Base-by-base conservation (phyloP, 805 yeast genomes). In the Yarrowia sp. region DNA sequence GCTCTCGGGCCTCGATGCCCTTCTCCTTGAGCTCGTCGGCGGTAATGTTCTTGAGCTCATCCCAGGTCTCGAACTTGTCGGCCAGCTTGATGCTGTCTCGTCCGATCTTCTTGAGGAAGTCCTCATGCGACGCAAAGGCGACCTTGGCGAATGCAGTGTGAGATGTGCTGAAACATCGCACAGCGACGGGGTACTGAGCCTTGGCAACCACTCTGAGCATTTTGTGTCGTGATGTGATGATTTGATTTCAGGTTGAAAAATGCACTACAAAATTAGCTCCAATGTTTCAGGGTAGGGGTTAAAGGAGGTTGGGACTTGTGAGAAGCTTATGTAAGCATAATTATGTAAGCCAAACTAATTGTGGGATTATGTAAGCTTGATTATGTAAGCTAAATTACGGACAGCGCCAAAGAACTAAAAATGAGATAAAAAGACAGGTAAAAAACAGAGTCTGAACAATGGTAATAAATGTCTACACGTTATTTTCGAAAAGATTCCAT, bases 51-150 rank as follows among this genome's bases (percentile, higher is more conserved):
- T 91, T 88, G 69, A 94, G 84, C 72, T 85, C 83, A 11, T 86
- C 82, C 93, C 93, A 89, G 72, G 89, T 84, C 72, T 87, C 95
- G 72, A 92, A 89, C 10, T 82, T 75, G 52, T 89, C 96, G 5
- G 82, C 79, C 73, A 88, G 87, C 75, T 92, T 97, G 32, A 79
- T 73, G 71, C 87, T 81, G 70, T 86, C 84, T 72, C 97, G 87
- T 2, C 98, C 98, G 69, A 94, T 92, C 73, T 83, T 85, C n/a
- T 77, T 79, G 68, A 94, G 82, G 75, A 94, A 94, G 26, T 59
- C 65, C 8, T 59, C 65, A 19, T 52, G 14, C 36, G 65, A 59
- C 12, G 45, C 42, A n/a, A 59, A 43, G 19, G 19, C 2, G 48
- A 35, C 52, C 42, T 36, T n/a, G 14, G 65, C 52, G 42, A 35